These are phyloP conservation scores for Eurotiales sp. DNA, from an alignment of 2,329 filamentous ascomycete genomes.

Conservation along the genomic window DNA sequence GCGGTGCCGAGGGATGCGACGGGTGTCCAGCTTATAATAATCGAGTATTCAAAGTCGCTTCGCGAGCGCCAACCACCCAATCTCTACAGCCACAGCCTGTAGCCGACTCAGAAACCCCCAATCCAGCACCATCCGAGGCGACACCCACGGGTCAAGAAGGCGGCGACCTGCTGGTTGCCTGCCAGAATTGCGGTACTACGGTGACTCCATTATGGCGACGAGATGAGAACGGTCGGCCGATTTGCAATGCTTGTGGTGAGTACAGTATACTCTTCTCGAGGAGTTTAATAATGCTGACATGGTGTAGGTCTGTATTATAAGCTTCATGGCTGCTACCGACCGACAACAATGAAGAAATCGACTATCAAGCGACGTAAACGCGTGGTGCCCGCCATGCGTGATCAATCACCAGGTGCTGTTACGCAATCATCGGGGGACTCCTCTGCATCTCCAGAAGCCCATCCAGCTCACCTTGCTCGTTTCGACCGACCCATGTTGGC, in stretches of 20 bases:
- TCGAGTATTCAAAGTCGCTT: conserved; percentile 77
- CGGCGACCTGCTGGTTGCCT: conserved; percentile 70
- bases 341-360: conserved; percentile 97
- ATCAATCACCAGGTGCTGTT: conserved; percentile 40
- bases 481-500: conserved; percentile 38
- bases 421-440: conserved; percentile 40
- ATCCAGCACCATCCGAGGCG: neutral
- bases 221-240: conserved; percentile 91
- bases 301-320: conserved; percentile 84
- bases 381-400: conserved; percentile 72
- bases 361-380: conserved; percentile 95
- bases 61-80: conserved; percentile 41
- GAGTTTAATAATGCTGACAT: too few relatives aligned
- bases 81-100: conserved; percentile 10
- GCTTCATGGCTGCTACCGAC: conserved; percentile 86
- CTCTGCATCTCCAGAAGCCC: conserved; percentile 41
- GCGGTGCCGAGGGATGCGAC: conserved; percentile 89
- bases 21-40: conserved; percentile 98
- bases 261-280: too few relatives aligned
- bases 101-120: neutral
- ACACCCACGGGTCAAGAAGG: conserved; percentile 22
- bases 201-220: conserved; percentile 94
- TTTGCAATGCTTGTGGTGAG: conserved; percentile 97
- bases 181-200: conserved; percentile 94
- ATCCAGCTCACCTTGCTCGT: conserved; percentile 30